phyloP scores from a whole-genome alignment of 164 flowering plant species.

The Stephania japonica region DNA sequence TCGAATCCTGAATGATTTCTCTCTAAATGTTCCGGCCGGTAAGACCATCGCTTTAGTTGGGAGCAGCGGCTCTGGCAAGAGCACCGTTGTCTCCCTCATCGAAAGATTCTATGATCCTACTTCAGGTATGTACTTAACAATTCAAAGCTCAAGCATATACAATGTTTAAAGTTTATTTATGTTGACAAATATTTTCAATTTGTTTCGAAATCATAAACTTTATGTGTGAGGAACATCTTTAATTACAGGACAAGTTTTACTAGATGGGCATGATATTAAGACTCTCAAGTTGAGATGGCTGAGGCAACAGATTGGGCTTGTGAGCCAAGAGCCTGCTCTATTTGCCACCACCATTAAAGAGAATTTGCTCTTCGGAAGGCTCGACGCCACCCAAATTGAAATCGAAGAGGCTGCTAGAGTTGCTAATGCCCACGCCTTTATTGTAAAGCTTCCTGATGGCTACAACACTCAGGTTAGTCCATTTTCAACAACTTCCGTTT shows the following conservation, averaged over 20 bases:
- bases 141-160: not conserved
- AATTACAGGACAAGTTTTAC: constrained; percentile 65
- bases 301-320: constrained; percentile 93
- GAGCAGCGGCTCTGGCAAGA: constrained; percentile 91
- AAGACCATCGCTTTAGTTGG: constrained; percentile 88
- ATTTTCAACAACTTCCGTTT: not conserved
- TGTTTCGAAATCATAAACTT: constrained; percentile 9
- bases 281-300: constrained; percentile 76
- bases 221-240: not conserved
- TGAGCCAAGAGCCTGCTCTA: constrained; percentile 98
- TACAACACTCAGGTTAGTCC: constrained; percentile 76
- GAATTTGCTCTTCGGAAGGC: constrained; percentile 79
- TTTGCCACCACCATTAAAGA: constrained; percentile 93
- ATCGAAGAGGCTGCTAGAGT: constrained; percentile 95
- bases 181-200: not conserved
- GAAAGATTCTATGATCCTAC: constrained; percentile 87
- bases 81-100: constrained; percentile 88
- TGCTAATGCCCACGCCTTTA: constrained; percentile 93
- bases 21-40: constrained; percentile 65
- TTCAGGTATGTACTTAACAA: constrained; percentile 38
- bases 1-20: constrained; percentile 50
- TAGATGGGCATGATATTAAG: constrained; percentile 91
- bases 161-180: not conserved
- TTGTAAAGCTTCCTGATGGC: constrained; percentile 81
- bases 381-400: constrained; percentile 73